Percentiles rank a stretch among this genome's conserved stretches.
Evolutionary conservation across 306 rosid genomes (phyloP).

Genomic region (Sophora flavescens): DNA sequence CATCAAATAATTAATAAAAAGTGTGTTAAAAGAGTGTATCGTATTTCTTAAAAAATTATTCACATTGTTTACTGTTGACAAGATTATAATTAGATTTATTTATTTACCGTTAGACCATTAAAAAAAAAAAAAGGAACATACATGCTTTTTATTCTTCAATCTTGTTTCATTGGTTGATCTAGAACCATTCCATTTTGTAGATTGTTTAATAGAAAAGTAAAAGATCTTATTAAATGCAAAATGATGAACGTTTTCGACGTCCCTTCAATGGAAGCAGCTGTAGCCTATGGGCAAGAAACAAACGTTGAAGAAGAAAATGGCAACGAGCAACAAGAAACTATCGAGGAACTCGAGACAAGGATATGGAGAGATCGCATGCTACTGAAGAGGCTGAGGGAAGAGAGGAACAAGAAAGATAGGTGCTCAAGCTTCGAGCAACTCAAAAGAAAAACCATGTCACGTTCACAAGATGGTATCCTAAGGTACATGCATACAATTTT

Average conservation of each 20-base stretch:
- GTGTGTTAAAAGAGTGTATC: no score
- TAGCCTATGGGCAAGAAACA: not conserved
- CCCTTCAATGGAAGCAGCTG: not conserved
- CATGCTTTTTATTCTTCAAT: not conserved
- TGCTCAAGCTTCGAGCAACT: not conserved
- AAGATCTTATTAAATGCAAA: not conserved
- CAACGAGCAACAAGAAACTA: not conserved
- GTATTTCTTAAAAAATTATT: not conserved
- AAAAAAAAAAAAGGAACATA: no score
- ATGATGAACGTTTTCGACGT: not conserved
- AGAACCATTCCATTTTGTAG: not conserved
- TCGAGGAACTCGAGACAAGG: constrained; percentile 34
- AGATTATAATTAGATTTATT: not conserved
- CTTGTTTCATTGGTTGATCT: not conserved
- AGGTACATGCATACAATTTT: constrained; percentile 47
- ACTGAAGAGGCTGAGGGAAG: constrained; percentile 22
- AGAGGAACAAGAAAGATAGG: not conserved
- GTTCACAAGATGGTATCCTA: constrained; percentile 72
- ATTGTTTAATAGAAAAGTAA: not conserved
- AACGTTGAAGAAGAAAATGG: not conserved
- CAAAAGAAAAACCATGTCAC: constrained; percentile 67
- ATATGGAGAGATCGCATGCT: constrained; percentile 33
- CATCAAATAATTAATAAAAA: no score
- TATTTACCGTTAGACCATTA: no score
- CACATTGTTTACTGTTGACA: not conserved